Evolutionary conservation across 1,139 yeast genomes (phyloP).

Genomic region (Candida sanyaensis): DNA sequence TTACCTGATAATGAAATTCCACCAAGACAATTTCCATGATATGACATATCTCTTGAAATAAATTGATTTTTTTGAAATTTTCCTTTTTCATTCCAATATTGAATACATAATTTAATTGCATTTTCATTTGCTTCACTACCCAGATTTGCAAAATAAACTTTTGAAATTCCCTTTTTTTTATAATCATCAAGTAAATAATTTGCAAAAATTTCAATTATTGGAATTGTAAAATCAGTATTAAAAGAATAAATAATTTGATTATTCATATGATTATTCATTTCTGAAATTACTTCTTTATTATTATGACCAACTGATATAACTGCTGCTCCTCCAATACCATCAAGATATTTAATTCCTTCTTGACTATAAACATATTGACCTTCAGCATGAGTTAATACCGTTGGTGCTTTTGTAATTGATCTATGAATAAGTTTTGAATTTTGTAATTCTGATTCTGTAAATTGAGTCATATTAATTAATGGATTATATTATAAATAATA

Average conservation of each 20-base stretch:
- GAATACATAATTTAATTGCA: slow-evolving; percentile 21
- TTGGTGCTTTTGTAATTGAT: neutral
- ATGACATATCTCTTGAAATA: slow-evolving; percentile 19
- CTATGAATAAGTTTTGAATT: neutral
- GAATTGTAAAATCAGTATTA: slow-evolving; percentile 12
- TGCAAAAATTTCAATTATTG: slow-evolving; percentile 15
- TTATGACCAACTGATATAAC: slow-evolving; percentile 33
- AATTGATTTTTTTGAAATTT: slow-evolving; percentile 16
- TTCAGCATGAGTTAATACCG: neutral
- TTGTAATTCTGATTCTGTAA: neutral
- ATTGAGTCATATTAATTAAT: slow-evolving; percentile 12
- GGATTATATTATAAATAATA: no score
- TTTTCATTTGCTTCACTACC: slow-evolving; percentile 22
- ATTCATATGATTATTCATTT: slow-evolving; percentile 19
- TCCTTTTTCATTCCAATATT: slow-evolving; percentile 20
- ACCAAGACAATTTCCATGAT: slow-evolving; percentile 23
- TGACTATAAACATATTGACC: neutral
- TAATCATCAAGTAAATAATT: slow-evolving; percentile 11
- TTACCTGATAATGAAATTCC: slow-evolving; percentile 20
- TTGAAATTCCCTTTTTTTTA: slow-evolving; percentile 10
- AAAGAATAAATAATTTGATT: slow-evolving; percentile 14
- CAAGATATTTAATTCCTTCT: neutral
- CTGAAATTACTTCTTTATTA: slow-evolving; percentile 24
- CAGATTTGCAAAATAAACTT: slow-evolving; percentile 15
- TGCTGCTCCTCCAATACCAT: neutral